Base-by-base conservation (phyloP, 495 filamentous ascomycete genomes). In the Podospora didyma region DNA sequence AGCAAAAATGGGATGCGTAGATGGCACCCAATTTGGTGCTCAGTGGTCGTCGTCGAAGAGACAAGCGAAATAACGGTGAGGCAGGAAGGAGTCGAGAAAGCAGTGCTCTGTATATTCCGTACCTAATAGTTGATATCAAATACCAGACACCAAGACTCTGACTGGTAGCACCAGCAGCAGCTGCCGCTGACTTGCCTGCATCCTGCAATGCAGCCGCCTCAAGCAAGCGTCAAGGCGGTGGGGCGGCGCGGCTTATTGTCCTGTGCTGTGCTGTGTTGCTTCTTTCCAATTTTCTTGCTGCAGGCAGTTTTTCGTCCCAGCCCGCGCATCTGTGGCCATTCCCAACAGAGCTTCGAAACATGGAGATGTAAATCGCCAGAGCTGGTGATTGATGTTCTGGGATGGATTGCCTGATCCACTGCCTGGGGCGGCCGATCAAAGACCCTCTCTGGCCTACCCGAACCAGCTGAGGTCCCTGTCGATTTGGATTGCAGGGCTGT, bases 1-100 rank as follows among this genome's bases (percentile, higher is more conserved):
- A 7, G 39, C 4, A 17, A 6, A 3, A 3, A 42, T 22, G 34
- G n/a, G n/a, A 51, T 34, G 49, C 9, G 12, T 17, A 21, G 28
- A 39, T 23, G 28, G 51, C 22, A 53, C 23, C 35, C n/a, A n/a
- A n/a, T n/a, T n/a, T n/a, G 49, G 14, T 14, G 19, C 23, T 28
- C 5, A 34, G 19, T 21, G 10, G 14, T 22, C 26, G 26, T 41
- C 14, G 26, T 26, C 11, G n/a, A 34, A 41, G 52, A 54, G 24
- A 42, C 7, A 42, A 57, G 49, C 57, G 62, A 61, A 64, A 64
- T 64, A 55, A 64, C 62, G 58, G 62, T 64, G 61, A 54, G 16
- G 42, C 23, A 17, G 9, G 42, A 26, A 17, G 42, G 31, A 46
- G 41, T 22, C 22, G 39, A 19, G 41, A 45, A 45, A n/a, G n/a